These are phyloP conservation scores for Pelagophyceae sp. DNA, from an alignment of 352 stramenopile species.

Conservation along the genomic window DNA sequence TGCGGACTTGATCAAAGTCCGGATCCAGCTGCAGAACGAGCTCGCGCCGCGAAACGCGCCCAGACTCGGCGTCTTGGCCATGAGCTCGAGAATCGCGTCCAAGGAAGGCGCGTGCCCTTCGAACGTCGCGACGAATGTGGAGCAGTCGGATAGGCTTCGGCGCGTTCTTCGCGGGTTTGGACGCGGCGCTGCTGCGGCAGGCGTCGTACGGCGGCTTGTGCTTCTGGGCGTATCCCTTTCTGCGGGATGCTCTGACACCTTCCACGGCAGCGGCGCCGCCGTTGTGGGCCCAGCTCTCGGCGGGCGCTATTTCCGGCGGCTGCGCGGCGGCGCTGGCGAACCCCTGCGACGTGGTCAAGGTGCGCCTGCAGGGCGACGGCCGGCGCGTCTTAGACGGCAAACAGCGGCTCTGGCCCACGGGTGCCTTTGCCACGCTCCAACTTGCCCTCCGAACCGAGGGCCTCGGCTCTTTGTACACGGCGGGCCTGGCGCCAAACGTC, in stretches of 20 bases:
- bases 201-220: conserved; percentile 12
- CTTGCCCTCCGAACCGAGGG: background rate
- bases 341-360: conserved; percentile 21
- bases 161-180: conserved; percentile 3
- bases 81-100: background rate
- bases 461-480: background rate
- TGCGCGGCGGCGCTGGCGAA: conserved; percentile 8
- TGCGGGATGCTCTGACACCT: background rate
- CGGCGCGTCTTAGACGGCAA: background rate
- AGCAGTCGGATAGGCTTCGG: too few relatives aligned
- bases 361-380: conserved; percentile 19
- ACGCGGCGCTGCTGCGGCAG: conserved; percentile 13
- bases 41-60: background rate
- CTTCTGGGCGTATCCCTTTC: conserved; percentile 7
- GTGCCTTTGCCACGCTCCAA: background rate
- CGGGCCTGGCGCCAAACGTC: conserved; percentile 9
- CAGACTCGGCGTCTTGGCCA: background rate
- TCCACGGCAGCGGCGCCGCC: background rate
- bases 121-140: too few relatives aligned
- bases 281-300: background rate
- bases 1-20: conserved; percentile 6
- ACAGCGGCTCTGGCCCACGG: background rate
- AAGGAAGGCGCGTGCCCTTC: background rate
- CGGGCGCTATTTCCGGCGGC: conserved; percentile 5
- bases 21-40: conserved; percentile 14